These are phyloP conservation scores for Murraya koenigii DNA, from an alignment of 345 rosid species.

Conservation along the genomic window DNA sequence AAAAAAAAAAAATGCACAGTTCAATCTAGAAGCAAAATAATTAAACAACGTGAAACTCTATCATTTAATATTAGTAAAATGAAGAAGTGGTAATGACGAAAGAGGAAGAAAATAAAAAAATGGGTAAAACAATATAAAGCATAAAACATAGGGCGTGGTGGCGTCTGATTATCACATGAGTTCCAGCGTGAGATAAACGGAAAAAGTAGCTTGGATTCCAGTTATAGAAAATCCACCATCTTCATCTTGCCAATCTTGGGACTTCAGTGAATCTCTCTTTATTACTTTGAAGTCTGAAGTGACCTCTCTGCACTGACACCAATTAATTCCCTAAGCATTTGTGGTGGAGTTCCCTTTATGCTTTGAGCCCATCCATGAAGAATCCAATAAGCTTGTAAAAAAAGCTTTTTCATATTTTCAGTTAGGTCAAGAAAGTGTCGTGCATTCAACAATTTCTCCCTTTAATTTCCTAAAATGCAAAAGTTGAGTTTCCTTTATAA, in stretches of 20 bases:
- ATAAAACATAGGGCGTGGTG: neutral
- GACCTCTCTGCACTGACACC: slow-evolving; percentile 14
- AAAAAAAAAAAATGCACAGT: neutral
- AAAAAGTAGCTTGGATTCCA: slow-evolving; percentile 11
- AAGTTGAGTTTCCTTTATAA: slow-evolving; percentile 15
- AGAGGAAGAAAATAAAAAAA: neutral
- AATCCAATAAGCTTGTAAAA: slow-evolving; percentile 20
- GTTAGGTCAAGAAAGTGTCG: neutral
- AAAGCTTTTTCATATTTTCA: neutral
- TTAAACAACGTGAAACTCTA: neutral
- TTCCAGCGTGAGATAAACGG: neutral
- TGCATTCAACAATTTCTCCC: slow-evolving; percentile 7
- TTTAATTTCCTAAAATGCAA: slow-evolving; percentile 19
- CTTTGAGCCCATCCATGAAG: slow-evolving; percentile 7
- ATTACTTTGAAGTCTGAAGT: slow-evolving; percentile 13
- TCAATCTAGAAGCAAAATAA: neutral
- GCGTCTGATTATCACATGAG: neutral
- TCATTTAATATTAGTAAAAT: neutral
- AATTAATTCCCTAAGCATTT: neutral
- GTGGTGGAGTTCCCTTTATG: slow-evolving; percentile 17
- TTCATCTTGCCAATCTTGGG: slow-evolving; percentile 1
- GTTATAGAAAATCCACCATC: slow-evolving; percentile 16
- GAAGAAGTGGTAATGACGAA: neutral
- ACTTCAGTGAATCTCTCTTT: slow-evolving; percentile 1
- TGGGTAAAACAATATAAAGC: neutral